These are phyloP conservation scores for Albatrellus ellisii DNA, from an alignment of 768 basidiomycete genomes.

Conservation along the genomic window DNA sequence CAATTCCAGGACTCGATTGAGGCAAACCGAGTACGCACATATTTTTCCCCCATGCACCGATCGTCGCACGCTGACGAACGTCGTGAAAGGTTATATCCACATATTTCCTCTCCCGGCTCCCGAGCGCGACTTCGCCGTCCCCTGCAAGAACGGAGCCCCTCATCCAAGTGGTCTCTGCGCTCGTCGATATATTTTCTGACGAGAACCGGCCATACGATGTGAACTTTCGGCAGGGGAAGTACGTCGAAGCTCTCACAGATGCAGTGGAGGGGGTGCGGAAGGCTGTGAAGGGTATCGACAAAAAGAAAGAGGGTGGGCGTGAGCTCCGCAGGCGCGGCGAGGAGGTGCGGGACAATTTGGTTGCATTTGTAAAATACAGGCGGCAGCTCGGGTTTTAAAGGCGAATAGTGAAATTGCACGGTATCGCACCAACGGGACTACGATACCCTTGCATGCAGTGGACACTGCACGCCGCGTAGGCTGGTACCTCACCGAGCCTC, in stretches of 20 bases:
- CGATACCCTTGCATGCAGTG: too few relatives aligned
- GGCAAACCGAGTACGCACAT: constrained; percentile 41
- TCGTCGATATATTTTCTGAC: constrained; percentile 92
- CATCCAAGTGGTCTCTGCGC: constrained; percentile 66
- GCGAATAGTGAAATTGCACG: too few relatives aligned
- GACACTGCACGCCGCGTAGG: too few relatives aligned
- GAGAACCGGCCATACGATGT: constrained; percentile 68
- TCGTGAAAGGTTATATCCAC: constrained; percentile 39
- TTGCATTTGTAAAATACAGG: constrained; percentile 67
- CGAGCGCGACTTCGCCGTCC: constrained; percentile 26
- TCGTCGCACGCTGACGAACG: not conserved
- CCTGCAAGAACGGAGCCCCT: constrained; percentile 49
- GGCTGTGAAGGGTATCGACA: constrained; percentile 51
- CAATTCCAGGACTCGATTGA: constrained; percentile 50
- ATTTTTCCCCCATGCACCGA: constrained; percentile 1
- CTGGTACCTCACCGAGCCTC: too few relatives aligned
- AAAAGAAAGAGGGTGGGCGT: constrained; percentile 49
- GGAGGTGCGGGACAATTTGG: constrained; percentile 62
- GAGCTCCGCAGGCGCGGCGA: constrained; percentile 60
- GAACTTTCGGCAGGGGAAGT: constrained; percentile 59
- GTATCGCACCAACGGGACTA: too few relatives aligned
- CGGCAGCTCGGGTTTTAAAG: constrained; percentile 33
- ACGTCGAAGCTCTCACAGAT: constrained; percentile 39
- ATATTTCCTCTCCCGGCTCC: constrained; percentile 55
- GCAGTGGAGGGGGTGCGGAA: constrained; percentile 51